These are phyloP conservation scores for Digitaria exilis DNA, from an alignment of 202 grass and related monocot species.

Conservation along the genomic window DNA sequence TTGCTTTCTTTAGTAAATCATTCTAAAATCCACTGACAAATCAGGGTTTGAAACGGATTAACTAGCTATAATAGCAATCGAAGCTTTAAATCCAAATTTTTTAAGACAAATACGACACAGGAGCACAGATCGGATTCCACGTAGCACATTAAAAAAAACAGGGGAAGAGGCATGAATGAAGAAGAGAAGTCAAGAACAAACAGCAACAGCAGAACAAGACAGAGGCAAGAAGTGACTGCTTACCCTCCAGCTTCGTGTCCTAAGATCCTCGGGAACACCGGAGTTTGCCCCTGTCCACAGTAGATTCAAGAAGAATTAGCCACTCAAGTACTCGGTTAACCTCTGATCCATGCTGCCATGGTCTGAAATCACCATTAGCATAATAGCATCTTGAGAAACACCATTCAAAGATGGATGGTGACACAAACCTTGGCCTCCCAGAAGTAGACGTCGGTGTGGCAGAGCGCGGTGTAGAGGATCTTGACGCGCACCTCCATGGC, in stretches of 20 bases:
- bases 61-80: neutral
- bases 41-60: neutral
- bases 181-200: neutral
- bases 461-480: slow-evolving; percentile 87
- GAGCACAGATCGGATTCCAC: neutral
- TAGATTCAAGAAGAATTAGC: slow-evolving; percentile 11
- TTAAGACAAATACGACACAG: neutral
- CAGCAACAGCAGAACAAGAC: neutral
- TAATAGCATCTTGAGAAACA: neutral
- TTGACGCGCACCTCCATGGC: slow-evolving; percentile 92
- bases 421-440: slow-evolving; percentile 89
- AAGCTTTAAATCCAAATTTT: neutral
- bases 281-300: slow-evolving; percentile 71
- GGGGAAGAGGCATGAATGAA: neutral
- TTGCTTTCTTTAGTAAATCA: slow-evolving; percentile 9
- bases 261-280: slow-evolving; percentile 82
- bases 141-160: neutral
- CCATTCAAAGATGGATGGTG: no score
- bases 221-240: neutral
- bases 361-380: neutral
- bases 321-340: neutral
- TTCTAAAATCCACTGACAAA: slow-evolving; percentile 2
- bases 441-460: slow-evolving; percentile 89
- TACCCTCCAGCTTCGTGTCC: slow-evolving; percentile 93
- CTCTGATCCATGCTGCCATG: neutral